Conservation (phyloP, 495 filamentous ascomycete genomes). For the Pyrenopolyporus hunteri region DNA sequence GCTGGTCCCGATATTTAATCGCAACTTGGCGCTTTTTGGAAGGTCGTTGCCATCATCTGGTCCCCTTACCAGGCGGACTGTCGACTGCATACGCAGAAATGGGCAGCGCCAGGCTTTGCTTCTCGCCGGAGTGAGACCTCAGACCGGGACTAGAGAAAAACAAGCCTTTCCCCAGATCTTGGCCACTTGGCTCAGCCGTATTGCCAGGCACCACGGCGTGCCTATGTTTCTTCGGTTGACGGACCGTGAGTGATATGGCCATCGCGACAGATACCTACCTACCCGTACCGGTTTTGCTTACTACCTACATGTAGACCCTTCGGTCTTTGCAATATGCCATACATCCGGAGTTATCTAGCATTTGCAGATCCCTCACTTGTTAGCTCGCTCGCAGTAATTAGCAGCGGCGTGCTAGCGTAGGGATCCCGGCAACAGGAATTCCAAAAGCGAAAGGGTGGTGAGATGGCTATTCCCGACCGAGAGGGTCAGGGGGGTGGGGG, state of each 20-base stretch:
- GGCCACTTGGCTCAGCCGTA: constrained; percentile 15
- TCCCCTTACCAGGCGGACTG: constrained; percentile 13
- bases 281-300: not conserved
- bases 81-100: not conserved
- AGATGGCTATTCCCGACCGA: constrained; percentile 3
- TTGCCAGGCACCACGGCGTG: constrained; percentile 21
- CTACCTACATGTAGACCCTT: not conserved
- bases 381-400: not conserved
- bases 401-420: constrained; percentile 6
- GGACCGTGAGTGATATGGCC: not conserved
- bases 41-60: constrained; percentile 21
- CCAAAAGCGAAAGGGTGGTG: not conserved
- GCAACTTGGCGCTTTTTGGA: constrained; percentile 35
- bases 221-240: not conserved
- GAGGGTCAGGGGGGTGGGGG: constrained; percentile 5
- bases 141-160: constrained; percentile 16
- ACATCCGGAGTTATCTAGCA: not conserved
- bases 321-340: not conserved
- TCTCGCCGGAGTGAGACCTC: constrained; percentile 22
- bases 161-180: constrained; percentile 41
- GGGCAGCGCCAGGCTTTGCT: not conserved
- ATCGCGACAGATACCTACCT: constrained; percentile 6
- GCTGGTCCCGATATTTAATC: constrained; percentile 5
- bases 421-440: constrained; percentile 8
- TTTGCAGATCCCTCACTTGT: constrained; percentile 9